A percentile compares a stretch with the other conserved stretches of the same genome.
Evolutionary conservation across 805 yeast genomes (phyloP).

Genomic region (Myxozyma nipponensis): DNA sequence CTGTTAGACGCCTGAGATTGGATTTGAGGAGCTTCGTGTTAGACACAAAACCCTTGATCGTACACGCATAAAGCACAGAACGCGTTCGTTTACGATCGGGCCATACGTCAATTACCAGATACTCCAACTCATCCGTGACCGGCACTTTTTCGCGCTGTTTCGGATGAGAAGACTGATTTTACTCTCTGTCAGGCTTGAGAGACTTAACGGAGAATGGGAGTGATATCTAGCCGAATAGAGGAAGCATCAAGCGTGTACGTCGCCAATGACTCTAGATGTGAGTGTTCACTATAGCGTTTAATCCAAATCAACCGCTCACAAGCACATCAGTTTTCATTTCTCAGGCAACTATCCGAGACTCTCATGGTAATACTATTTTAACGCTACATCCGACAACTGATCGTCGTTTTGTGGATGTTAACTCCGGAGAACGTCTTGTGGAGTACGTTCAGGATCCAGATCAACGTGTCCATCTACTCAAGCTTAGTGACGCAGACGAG

Average conservation of each 20-base stretch:
- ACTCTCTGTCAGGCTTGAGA: too few species aligned
- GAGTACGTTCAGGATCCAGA: constrained; percentile 25
- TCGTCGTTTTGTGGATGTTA: constrained; percentile 2
- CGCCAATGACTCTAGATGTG: constrained; percentile 18
- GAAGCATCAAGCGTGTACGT: constrained; percentile 16
- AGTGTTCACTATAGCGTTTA: not conserved
- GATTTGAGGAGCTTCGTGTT: too few species aligned
- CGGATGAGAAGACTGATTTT: too few species aligned
- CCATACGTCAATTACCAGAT: too few species aligned
- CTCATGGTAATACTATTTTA: constrained; percentile 4
- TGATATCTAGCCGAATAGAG: constrained; percentile 19
- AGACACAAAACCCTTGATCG: too few species aligned
- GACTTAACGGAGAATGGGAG: constrained; percentile 19
- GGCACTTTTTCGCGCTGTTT: too few species aligned
- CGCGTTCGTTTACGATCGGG: too few species aligned
- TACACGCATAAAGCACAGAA: too few species aligned
- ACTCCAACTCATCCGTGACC: too few species aligned
- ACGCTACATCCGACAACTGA: constrained; percentile 6
- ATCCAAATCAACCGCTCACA: not conserved
- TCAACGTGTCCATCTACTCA: constrained; percentile 8
- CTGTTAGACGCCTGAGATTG: too few species aligned
- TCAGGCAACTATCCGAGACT: constrained; percentile 1
- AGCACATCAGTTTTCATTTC: constrained; percentile 9
- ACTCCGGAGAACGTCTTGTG: constrained; percentile 12
- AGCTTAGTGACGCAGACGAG: constrained; percentile 13